Conservation (phyloP, 2,329 filamentous ascomycete species). For the Chalaropsis thielavioides region DNA sequence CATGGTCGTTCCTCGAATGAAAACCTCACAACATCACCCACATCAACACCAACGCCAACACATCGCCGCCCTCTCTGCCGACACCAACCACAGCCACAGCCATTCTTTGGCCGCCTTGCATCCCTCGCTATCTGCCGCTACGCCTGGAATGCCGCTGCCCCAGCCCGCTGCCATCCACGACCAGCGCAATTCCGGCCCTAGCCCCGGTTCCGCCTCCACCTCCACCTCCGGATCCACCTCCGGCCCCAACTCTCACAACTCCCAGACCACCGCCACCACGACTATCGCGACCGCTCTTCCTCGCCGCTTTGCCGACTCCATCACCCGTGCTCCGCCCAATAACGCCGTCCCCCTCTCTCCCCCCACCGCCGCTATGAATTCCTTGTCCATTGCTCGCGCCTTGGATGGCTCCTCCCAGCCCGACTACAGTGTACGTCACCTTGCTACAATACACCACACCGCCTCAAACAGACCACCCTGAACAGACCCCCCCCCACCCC, state of each 20-base stretch:
- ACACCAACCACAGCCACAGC: neutral
- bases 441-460: too few relatives aligned
- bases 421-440: conserved; percentile 9
- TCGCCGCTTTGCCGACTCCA: conserved; percentile 13
- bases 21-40: neutral
- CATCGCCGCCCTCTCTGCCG: neutral
- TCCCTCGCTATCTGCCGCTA: neutral
- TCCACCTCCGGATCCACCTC: neutral
- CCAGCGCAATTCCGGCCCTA: neutral
- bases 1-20: conserved; percentile 18
- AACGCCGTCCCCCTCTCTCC: neutral
- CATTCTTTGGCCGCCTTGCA: neutral
- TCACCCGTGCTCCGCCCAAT: neutral
- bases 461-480: too few relatives aligned
- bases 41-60: conserved; percentile 10
- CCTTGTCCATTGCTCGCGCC: conserved; percentile 6
- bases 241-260: neutral
- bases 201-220: neutral
- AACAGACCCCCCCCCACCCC: neutral
- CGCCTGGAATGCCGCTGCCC: neutral
- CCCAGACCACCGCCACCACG: neutral
- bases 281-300: neutral
- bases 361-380: conserved; percentile 1
- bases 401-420: conserved; percentile 7
- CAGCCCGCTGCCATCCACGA: neutral